Base-by-base conservation (phyloP, 805 yeast genomes). In the Saccharomycopsis sp. region DNA sequence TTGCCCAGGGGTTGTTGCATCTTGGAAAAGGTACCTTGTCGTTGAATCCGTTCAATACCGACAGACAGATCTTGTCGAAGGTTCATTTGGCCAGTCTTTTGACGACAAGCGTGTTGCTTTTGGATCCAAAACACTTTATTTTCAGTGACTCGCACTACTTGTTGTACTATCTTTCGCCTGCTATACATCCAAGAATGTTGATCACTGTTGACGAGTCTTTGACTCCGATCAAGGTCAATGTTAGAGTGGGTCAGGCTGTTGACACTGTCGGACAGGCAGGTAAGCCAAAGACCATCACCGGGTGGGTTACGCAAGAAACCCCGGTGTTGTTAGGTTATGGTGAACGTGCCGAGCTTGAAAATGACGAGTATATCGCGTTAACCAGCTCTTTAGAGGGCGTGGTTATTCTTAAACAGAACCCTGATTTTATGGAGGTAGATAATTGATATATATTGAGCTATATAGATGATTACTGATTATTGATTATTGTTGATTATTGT, bases 191-290 rank as follows among this genome's bases (percentile, higher is more conserved):
- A 57, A 84, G 97, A 67, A 90, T 88, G 85, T 81, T 94, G 64
- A 79, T 94, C 42, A 93, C 99, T 0, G 89, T 94, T 52, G 96
- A 93, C 71, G 97, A 92, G 70, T 84, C 87, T 29, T 81, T 93
- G 71, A 68, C 68, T 44, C 97, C 97, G 42, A 75, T 94, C 62
- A 93, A 93, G 77, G 98, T 94, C 8, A 93, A 90, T 65, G 99
- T 94, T 8, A 83, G 99, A 69, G 98, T 94, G 34, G 99, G 99
- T 63, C 97, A 93, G 75, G 98, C 99, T 3, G 98, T 94, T 29
- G 99, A 94, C 70, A 90, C 92, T 47, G 98, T 94, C 62, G 99
- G 99, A 38, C 98, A 93, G 72, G 99, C 98, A 0, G 99, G 99
- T 75, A 90, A 89, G 66, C 99, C 99, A 54, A 94, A 94, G 78